Evolutionary conservation across 306 rosid species (phyloP).

Genomic region (Hippophae rhamnoides): DNA sequence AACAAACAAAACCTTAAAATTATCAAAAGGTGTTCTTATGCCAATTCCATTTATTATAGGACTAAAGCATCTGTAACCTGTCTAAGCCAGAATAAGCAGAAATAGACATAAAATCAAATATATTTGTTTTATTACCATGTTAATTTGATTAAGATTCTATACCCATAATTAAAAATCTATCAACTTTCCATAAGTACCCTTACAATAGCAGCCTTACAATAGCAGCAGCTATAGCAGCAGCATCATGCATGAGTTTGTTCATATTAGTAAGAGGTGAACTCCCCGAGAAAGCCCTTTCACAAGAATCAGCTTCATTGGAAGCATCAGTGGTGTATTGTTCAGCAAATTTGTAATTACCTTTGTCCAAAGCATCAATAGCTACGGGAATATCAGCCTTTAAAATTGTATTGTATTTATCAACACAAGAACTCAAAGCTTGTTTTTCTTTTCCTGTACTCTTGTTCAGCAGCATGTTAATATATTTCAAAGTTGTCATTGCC

Average conservation of each 20-base stretch:
- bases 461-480: slow-evolving; percentile 37
- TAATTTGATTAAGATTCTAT: too few relatives aligned
- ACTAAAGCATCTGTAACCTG: too few relatives aligned
- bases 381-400: slow-evolving; percentile 23
- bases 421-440: slow-evolving; percentile 20
- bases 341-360: slow-evolving; percentile 33
- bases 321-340: slow-evolving; percentile 30
- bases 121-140: too few relatives aligned
- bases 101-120: too few relatives aligned
- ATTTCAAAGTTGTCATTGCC: slow-evolving; percentile 28
- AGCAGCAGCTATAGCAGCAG: slow-evolving; percentile 23
- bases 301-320: slow-evolving; percentile 20
- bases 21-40: too few relatives aligned
- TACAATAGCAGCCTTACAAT: slow-evolving; percentile 33
- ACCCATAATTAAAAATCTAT: too few relatives aligned
- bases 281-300: slow-evolving; percentile 25
- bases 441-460: slow-evolving; percentile 11
- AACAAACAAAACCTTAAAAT: too few relatives aligned
- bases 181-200: neutral
- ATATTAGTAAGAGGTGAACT: slow-evolving; percentile 25
- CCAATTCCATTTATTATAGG: too few relatives aligned
- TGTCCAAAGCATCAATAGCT: slow-evolving; percentile 27
- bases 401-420: slow-evolving; percentile 11
- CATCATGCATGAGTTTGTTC: slow-evolving; percentile 20
- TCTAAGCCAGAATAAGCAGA: too few relatives aligned